These are phyloP conservation scores for Coniosporium apollinis DNA, from an alignment of 495 filamentous ascomycete species.

Conservation along the genomic window DNA sequence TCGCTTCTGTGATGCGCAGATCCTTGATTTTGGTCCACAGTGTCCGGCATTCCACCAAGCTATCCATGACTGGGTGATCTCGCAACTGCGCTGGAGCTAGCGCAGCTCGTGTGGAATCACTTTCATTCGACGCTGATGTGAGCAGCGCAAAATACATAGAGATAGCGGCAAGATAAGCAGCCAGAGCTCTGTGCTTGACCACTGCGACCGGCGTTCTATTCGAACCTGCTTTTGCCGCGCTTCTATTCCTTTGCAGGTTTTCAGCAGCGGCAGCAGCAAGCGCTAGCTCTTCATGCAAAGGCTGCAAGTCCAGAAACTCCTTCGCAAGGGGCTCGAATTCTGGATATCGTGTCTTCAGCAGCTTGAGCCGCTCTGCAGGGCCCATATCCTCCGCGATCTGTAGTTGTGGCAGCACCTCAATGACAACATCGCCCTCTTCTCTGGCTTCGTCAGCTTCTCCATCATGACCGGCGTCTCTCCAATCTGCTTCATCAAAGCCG, in stretches of 20 bases:
- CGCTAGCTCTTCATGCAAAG: slow-evolving; percentile 38
- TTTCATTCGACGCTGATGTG: slow-evolving; percentile 48
- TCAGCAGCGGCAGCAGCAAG: slow-evolving; percentile 39
- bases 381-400: slow-evolving; percentile 68
- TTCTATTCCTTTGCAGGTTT: slow-evolving; percentile 20
- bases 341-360: slow-evolving; percentile 68
- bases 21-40: slow-evolving; percentile 65
- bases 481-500: slow-evolving; percentile 76
- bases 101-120: slow-evolving; percentile 25
- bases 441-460: slow-evolving; percentile 30
- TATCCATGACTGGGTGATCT: slow-evolving; percentile 79
- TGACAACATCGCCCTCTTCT: slow-evolving; percentile 38
- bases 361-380: slow-evolving; percentile 52
- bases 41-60: slow-evolving; percentile 58
- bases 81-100: slow-evolving; percentile 56
- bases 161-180: slow-evolving; percentile 68
- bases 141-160: slow-evolving; percentile 89
- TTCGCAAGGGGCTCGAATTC: slow-evolving; percentile 76
- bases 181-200: slow-evolving; percentile 56
- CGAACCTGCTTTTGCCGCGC: slow-evolving; percentile 2
- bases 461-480: slow-evolving; percentile 35
- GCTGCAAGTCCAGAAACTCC: slow-evolving; percentile 60
- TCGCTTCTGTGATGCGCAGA: slow-evolving; percentile 23
- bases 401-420: slow-evolving; percentile 66
- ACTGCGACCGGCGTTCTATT: slow-evolving; percentile 30